Evolutionary conservation across 1,139 yeast genomes (phyloP), one percentile per base, ranked within the genome.

Genomic region (Groenewaldozyma sp.): DNA sequence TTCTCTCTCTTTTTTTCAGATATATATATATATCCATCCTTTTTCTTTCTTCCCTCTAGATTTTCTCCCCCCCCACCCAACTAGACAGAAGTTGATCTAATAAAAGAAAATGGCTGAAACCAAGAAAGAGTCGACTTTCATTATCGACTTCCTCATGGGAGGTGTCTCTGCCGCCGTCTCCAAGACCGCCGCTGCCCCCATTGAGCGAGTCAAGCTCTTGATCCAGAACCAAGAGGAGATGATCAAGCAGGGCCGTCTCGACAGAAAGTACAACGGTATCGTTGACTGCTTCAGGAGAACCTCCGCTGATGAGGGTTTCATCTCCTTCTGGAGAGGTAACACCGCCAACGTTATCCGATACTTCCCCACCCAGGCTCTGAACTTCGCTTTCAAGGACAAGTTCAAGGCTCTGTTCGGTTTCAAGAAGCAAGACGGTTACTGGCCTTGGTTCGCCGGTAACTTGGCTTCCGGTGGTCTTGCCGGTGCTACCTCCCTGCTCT

Each of bases 81-180:
- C 19, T 28, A 26, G 24, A 32, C 28, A 33, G n/a, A n/a, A n/a
- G n/a, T n/a, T n/a, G n/a, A n/a, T n/a, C n/a, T n/a, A n/a, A n/a
- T n/a, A n/a, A n/a, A 26, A 33, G 32, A 40, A 39, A 43, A 43
- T 43, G 46, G 24, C 44, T 38, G 44, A 41, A 24, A 34, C 33
- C 10, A 38, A 39, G 34, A 40, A 45, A 27, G 24, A 16, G 17
- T 33, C 36, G 36, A 39, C 36, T 56, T 75, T 74, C 63, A 55
- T 71, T 56, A 55, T 70, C 59, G 80, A 76, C 64, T 76, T 76
- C 72, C 57, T 76, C 64, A 76, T 78, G 84, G 86, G 84, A 63
- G 86, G 87, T 75, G 82, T 79, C 51, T 78, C 87, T 64, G 87
- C 87, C 67, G 87, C 87, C 57, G 79, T 79, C 69, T 76, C 86